Percentiles rank a stretch among this genome's conserved stretches.
phyloP scores from a whole-genome alignment of 768 basidiomycete species.

The Glaciozyma antarctica region DNA sequence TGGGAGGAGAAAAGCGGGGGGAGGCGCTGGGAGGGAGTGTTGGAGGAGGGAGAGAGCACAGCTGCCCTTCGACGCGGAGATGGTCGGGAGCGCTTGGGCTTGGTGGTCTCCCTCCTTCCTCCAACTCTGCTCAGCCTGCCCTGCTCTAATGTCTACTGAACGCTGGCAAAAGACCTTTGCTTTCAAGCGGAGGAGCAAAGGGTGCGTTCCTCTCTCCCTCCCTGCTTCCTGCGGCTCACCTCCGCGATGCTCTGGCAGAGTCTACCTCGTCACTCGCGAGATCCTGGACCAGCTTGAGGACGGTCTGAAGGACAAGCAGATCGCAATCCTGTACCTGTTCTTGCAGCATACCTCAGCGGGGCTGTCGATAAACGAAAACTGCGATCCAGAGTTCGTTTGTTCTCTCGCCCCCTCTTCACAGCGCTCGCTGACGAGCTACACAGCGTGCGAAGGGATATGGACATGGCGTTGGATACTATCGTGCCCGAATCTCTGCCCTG shows the following conservation, averaged over 20 bases:
- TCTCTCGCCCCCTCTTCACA: background rate
- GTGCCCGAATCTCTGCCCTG: constrained; percentile 75
- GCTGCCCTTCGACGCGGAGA: background rate
- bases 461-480: constrained; percentile 78
- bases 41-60: background rate
- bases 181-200: background rate
- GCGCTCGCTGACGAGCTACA: background rate
- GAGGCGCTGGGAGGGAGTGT: background rate
- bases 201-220: background rate
- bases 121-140: background rate
- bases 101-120: background rate
- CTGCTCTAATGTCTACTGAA: background rate
- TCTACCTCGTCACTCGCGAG: constrained; percentile 75
- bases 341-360: constrained; percentile 70
- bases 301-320: constrained; percentile 52
- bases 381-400: constrained; percentile 13
- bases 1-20: background rate
- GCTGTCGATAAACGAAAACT: constrained; percentile 77
- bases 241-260: background rate
- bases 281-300: constrained; percentile 57
- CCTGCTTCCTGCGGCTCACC: no score
- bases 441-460: constrained; percentile 58
- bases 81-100: background rate
- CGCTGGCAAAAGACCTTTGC: background rate
- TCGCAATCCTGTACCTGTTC: constrained; percentile 81